Base-by-base conservation (phyloP, 2,329 filamentous ascomycete genomes). In the Nannizziopsis barbatae region DNA sequence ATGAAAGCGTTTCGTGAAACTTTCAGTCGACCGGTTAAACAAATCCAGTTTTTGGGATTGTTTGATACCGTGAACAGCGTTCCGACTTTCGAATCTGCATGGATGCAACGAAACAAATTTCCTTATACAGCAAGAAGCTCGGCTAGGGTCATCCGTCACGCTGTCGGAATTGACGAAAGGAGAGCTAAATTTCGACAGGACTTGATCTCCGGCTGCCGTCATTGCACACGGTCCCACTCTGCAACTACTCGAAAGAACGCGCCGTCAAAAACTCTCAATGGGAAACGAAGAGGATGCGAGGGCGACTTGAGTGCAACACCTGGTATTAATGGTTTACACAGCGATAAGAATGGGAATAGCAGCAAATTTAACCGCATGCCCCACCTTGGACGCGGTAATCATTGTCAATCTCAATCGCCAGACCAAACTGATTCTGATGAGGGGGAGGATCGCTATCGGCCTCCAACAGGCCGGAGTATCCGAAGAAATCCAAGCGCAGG, bases 11-110 rank as follows among this genome's bases (percentile, higher is more conserved):
- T 75, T 48, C 70, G 69, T 39, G 65, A 68, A 35, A 75, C 72
- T 0, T 75, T 75, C 49, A 74, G 71, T 53, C 68, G 69, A 33
- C 58, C 62, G 15, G 68, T 70, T 37, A 70, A 74, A 45, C 53
- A 55, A 39, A 68, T 76, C 4, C 72, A 72, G 55, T 76, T 77
- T 57, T 68, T 77, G 11, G 75, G 75, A 1, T 63, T 76, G 37
- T 77, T 73, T 63, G 74, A 77, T 54, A 73, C 70, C 45, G 74
- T 77, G 38, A 75, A 73, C 56, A 74, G 70, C 2, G 71, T 76
- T 5, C 57, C 58, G 8, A 53, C 54, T 22, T 59, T 65, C 38
- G 60, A 63, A 35, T 51, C 60, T 32, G 60, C 62, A 9, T 60
- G 69, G 7, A 65, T 71, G 20, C 47, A 51, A 37, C 44, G 54